Conservation (phyloP, 345 rosid species). For the Draba incana region DNA sequence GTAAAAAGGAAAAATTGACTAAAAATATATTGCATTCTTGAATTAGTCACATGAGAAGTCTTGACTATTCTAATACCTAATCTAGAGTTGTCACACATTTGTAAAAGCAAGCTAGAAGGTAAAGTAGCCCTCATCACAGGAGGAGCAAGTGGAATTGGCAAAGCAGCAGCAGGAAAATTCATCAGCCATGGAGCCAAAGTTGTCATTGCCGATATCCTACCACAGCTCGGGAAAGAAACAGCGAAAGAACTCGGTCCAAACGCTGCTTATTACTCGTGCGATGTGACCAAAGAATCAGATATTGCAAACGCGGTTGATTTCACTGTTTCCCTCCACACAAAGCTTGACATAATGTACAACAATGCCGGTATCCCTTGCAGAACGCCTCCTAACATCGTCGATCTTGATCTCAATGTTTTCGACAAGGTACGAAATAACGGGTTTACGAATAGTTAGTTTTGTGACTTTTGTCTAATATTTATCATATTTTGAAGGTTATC, state of each 20-base stretch:
- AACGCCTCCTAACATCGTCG: constrained; percentile 59
- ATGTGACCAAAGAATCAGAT: constrained; percentile 77
- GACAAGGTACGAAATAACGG: constrained; percentile 42
- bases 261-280: constrained; percentile 60
- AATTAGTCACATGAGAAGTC: constrained; percentile 8
- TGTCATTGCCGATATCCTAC: constrained; percentile 72
- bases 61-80: neutral
- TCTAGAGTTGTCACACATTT: constrained; percentile 4
- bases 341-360: constrained; percentile 81
- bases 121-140: constrained; percentile 89
- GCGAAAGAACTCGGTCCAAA: constrained; percentile 64
- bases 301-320: constrained; percentile 67
- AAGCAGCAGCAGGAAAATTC: constrained; percentile 71
- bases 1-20: neutral
- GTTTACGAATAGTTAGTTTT: neutral
- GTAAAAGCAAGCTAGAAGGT: constrained; percentile 69
- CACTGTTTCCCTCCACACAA: constrained; percentile 49
- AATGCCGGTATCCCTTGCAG: constrained; percentile 81
- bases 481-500: constrained; percentile 46
- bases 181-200: constrained; percentile 80
- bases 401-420: constrained; percentile 66
- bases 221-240: constrained; percentile 54
- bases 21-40: neutral
- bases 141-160: constrained; percentile 88
- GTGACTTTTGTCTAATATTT: neutral